Evolutionary conservation across 495 filamentous ascomycete species (phyloP), one percentile per base, ranked within the genome.

Genomic region (Staphylotrichum longicolle): DNA sequence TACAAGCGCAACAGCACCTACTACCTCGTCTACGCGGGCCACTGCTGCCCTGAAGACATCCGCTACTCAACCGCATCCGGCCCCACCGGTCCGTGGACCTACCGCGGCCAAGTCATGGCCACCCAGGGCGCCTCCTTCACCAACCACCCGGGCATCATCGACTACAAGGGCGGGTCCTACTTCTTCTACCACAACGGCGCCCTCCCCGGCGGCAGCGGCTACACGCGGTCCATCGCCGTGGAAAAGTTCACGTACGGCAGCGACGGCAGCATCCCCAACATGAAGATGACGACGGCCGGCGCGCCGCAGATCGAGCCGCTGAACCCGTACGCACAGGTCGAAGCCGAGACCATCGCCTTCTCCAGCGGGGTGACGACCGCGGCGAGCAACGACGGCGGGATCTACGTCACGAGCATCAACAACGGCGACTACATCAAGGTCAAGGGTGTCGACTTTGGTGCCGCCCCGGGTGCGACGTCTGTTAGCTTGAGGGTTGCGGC

Each of bases 1-100:
- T 46, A 46, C 44, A 46, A 46, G 44, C 44, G 44, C 44, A 15
- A 27, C 44, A 46, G 44, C 44, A 46, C 44, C 44, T 46, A 46
- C 44, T 46, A 46, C 44, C 44, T 46, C 15, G 44, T 15, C 44
- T 46, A 46, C 44, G 44, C 44, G 5, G 44, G 44, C 44, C 44
- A 46, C n/a, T 46, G 44, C 44, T 46, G 44, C 44, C 5, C 44
- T 15, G 44, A 46, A 20, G 44, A 46, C 44, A n/a, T 46, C 11
- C 44, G 44, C 44, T 46, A 46, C 44, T 46, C 44, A 7, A 46
- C 44, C 14, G 44, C 44, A 7, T 7, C 44, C 5, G 44, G 44
- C 1, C 44, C 44, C 3, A 46, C 44, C 4, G 44, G 44, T 1
- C 44, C 44, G n/a, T 46, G 44, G 44, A 46, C 44, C 14, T 46